Evolutionary conservation across 176 grass and related monocot genomes (phyloP).

Genomic region (Eremochloa ophiuroides): DNA sequence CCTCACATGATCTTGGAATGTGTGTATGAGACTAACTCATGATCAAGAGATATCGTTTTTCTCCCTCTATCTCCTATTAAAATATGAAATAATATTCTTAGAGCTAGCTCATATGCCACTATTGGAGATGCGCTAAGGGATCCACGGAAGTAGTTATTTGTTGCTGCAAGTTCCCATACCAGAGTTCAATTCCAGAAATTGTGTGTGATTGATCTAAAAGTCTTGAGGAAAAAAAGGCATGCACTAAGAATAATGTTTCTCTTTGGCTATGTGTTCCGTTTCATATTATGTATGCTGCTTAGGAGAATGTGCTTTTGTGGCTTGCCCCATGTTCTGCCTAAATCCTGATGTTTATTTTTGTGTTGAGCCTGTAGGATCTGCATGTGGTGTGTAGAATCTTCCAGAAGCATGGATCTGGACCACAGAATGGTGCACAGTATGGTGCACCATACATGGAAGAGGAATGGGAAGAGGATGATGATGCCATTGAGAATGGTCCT

Average conservation of each 20-base stretch:
- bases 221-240: neutral
- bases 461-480: constrained; percentile 84
- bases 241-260: neutral
- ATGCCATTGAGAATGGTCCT: constrained; percentile 38
- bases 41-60: neutral
- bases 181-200: neutral
- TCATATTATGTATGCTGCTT: neutral
- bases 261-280: neutral
- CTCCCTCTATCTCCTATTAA: neutral
- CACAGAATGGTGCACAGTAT: constrained; percentile 90
- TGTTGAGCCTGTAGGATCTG: constrained; percentile 49
- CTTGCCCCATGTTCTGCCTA: neutral
- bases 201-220: neutral
- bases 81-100: neutral
- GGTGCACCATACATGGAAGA: constrained; percentile 91
- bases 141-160: neutral
- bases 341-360: constrained; percentile 25
- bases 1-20: neutral
- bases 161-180: neutral
- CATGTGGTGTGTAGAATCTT: constrained; percentile 95
- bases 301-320: neutral
- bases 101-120: neutral
- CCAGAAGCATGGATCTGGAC: constrained; percentile 73
- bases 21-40: neutral
- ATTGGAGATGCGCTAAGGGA: neutral